Conservation (phyloP, 495 filamentous ascomycete species). For the Tetracladium marchalianum region DNA sequence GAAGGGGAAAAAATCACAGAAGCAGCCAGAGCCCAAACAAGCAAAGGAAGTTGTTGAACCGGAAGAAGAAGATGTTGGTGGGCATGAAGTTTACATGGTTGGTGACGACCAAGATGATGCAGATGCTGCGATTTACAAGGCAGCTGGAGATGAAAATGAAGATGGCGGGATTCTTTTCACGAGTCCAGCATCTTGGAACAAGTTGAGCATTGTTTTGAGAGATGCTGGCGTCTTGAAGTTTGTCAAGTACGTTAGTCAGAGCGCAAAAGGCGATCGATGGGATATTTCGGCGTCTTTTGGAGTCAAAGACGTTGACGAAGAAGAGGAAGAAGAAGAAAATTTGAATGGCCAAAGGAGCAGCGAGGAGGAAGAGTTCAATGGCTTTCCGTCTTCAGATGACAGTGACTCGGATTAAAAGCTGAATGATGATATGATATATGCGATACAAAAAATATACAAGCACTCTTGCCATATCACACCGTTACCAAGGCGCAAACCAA, state of each 20-base stretch:
- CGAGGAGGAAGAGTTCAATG: constrained; percentile 21
- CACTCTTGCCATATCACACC: too few relatives aligned
- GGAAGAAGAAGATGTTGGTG: constrained; percentile 55
- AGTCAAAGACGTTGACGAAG: constrained; percentile 32
- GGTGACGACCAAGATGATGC: constrained; percentile 66
- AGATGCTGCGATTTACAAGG: constrained; percentile 81
- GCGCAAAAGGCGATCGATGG: constrained; percentile 84
- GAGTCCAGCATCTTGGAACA: constrained; percentile 83
- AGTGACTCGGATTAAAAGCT: constrained; percentile 19
- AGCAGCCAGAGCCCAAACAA: constrained; percentile 14
- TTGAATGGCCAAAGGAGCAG: constrained; percentile 9
- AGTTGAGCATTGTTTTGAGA: constrained; percentile 75
- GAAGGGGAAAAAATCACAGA: constrained; percentile 9
- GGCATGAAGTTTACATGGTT: constrained; percentile 89
- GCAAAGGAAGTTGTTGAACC: constrained; percentile 14
- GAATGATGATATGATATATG: too few relatives aligned
- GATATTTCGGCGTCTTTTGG: constrained; percentile 67
- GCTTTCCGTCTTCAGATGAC: constrained; percentile 20
- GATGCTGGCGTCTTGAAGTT: constrained; percentile 82
- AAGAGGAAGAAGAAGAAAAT: constrained; percentile 28
- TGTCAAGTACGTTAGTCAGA: constrained; percentile 86
- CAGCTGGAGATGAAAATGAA: constrained; percentile 54
- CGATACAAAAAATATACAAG: too few relatives aligned
- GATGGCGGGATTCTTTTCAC: constrained; percentile 90
- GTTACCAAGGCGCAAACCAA: too few relatives aligned